Conservation (phyloP, 2,329 filamentous ascomycete species). For the Geosmithia putterillii region DNA sequence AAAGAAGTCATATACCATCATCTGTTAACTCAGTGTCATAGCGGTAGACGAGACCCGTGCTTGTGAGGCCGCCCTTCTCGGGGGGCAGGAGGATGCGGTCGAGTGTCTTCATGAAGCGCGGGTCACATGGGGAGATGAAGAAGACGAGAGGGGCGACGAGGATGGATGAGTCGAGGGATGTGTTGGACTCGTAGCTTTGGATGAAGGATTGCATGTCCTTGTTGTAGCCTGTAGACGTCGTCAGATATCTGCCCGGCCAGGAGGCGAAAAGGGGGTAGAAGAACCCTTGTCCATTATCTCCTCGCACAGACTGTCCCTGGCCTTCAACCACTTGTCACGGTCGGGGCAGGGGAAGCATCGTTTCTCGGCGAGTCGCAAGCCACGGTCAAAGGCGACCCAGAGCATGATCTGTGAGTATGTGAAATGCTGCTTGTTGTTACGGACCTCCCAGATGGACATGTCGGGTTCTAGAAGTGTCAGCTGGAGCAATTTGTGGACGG, state of each 20-base stretch:
- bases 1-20: conserved; percentile 40
- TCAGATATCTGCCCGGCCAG: conserved; percentile 6
- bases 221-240: conserved; percentile 67
- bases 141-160: conserved; percentile 69
- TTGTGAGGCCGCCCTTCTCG: conserved; percentile 64
- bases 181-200: conserved; percentile 63
- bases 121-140: conserved; percentile 68
- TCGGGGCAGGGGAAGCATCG: conserved; percentile 65
- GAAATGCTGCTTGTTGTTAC: conserved; percentile 64
- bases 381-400: conserved; percentile 71
- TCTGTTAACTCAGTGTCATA: conserved; percentile 59
- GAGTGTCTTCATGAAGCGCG: conserved; percentile 60
- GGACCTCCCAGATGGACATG: conserved; percentile 78
- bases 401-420: conserved; percentile 76
- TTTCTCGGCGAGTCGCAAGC: conserved; percentile 61
- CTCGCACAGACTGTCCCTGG: conserved; percentile 58
- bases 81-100: conserved; percentile 59
- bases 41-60: conserved; percentile 62
- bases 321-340: conserved; percentile 50
- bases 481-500: too few relatives aligned
- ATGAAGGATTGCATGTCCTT: conserved; percentile 55
- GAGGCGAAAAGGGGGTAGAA: too few relatives aligned
- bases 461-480: conserved; percentile 57
- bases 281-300: conserved; percentile 61
- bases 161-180: conserved; percentile 61